These are phyloP conservation scores for Rhododendron mucronatum DNA, from an alignment of 148 eudicot species.

Conservation along the genomic window DNA sequence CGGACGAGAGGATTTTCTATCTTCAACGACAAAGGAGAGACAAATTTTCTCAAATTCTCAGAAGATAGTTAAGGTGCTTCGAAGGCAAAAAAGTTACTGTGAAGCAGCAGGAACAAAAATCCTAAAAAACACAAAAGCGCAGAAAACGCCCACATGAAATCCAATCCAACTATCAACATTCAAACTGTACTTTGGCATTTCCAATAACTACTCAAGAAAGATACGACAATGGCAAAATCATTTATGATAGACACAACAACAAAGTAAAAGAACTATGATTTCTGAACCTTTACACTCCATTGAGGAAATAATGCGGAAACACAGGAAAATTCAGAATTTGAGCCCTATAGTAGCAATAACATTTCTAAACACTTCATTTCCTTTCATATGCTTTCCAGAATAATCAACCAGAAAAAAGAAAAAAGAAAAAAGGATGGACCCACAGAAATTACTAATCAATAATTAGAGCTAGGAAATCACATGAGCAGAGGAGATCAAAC, in stretches of 20 bases:
- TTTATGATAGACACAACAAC: not conserved
- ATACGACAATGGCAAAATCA: not conserved
- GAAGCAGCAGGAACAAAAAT: not conserved
- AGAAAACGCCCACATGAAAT: not conserved
- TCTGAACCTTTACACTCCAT: not conserved
- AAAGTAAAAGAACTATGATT: not conserved
- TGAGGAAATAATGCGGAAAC: not conserved
- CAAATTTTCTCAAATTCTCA: not conserved
- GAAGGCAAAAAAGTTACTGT: not conserved
- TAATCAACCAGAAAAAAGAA: not conserved
- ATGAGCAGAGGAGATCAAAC: conserved; percentile 76
- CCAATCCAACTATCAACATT: not conserved
- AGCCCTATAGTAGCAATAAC: not conserved
- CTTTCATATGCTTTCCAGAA: not conserved
- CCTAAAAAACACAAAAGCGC: not conserved
- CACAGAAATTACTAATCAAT: not conserved
- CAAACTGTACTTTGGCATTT: not conserved
- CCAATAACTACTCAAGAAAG: not conserved
- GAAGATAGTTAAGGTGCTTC: not conserved
- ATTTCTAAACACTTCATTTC: not conserved
- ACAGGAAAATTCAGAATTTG: not conserved
- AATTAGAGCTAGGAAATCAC: conserved; percentile 58
- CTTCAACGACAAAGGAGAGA: not conserved
- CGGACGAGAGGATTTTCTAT: not conserved
- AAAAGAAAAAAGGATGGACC: not conserved